Evolutionary conservation across 345 rosid species (phyloP).

Genomic region (Lepidium aucheri): DNA sequence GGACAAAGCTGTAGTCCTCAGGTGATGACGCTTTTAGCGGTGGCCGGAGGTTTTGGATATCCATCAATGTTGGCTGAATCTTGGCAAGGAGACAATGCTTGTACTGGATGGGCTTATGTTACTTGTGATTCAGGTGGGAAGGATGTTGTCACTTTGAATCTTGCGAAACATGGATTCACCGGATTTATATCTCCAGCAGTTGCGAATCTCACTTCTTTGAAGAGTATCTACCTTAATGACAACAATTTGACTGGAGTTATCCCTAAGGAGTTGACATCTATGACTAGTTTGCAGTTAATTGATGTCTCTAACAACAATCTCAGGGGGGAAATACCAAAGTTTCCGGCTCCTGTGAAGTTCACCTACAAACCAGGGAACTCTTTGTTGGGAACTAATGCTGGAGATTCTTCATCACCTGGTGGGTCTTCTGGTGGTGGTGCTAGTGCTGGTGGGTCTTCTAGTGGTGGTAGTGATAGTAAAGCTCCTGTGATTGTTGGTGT

Average conservation of each 20-base stretch:
- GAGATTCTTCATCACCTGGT: slow-evolving; percentile 20
- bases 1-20: slow-evolving; percentile 47
- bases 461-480: slow-evolving; percentile 22
- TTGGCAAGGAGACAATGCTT: slow-evolving; percentile 72
- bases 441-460: slow-evolving; percentile 20
- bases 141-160: slow-evolving; percentile 34
- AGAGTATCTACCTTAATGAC: slow-evolving; percentile 41
- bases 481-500: slow-evolving; percentile 43
- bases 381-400: slow-evolving; percentile 33
- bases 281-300: slow-evolving; percentile 38
- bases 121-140: slow-evolving; percentile 37
- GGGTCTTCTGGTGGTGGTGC: not conserved
- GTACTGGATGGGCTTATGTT: slow-evolving; percentile 47
- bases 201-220: slow-evolving; percentile 44
- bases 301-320: slow-evolving; percentile 78
- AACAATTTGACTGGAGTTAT: slow-evolving; percentile 55
- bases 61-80: slow-evolving; percentile 49
- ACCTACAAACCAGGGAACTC: slow-evolving; percentile 38
- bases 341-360: slow-evolving; percentile 37
- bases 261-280: slow-evolving; percentile 45
- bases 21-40: slow-evolving; percentile 47
- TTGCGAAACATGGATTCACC: slow-evolving; percentile 36
- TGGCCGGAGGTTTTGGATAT: slow-evolving; percentile 61
- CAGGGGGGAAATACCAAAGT: slow-evolving; percentile 38
- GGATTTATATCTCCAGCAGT: slow-evolving; percentile 64